phyloP scores from a whole-genome alignment of 1,139 yeast genomes.

The Wickerhamomyces sp. region DNA sequence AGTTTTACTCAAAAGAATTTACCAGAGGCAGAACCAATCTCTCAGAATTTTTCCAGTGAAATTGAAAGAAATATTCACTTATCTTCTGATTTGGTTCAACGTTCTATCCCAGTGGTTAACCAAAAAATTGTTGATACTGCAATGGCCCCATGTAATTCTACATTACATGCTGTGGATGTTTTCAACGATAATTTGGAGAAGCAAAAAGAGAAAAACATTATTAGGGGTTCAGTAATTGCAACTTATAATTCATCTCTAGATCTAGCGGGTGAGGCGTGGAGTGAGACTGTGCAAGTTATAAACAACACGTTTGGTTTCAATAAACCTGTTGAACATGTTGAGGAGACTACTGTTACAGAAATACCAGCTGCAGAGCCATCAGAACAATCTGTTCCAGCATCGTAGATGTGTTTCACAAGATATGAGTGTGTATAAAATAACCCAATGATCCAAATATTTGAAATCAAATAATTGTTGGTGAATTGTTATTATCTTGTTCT shows the following conservation, averaged over 20 bases:
- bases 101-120: constrained; percentile 26
- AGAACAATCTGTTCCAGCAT: too few species aligned
- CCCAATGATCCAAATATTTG: too few species aligned
- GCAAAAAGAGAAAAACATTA: constrained; percentile 22
- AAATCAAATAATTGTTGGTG: too few species aligned
- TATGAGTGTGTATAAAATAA: too few species aligned
- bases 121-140: constrained; percentile 18
- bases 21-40: constrained; percentile 44
- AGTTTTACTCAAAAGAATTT: constrained; percentile 38
- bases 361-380: neutral
- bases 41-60: constrained; percentile 48
- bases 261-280: constrained; percentile 20
- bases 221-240: constrained; percentile 26
- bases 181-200: constrained; percentile 29
- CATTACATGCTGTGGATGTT: constrained; percentile 28
- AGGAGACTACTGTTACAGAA: neutral
- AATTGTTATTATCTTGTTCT: neutral
- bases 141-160: constrained; percentile 27
- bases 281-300: constrained; percentile 8
- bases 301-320: constrained; percentile 6
- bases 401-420: too few species aligned
- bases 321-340: neutral
- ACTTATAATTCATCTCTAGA: constrained; percentile 21
- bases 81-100: constrained; percentile 34
- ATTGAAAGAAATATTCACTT: constrained; percentile 44